Base-by-base conservation (phyloP, 2,329 filamentous ascomycete species). In the Arachnopeziza araneosa region DNA sequence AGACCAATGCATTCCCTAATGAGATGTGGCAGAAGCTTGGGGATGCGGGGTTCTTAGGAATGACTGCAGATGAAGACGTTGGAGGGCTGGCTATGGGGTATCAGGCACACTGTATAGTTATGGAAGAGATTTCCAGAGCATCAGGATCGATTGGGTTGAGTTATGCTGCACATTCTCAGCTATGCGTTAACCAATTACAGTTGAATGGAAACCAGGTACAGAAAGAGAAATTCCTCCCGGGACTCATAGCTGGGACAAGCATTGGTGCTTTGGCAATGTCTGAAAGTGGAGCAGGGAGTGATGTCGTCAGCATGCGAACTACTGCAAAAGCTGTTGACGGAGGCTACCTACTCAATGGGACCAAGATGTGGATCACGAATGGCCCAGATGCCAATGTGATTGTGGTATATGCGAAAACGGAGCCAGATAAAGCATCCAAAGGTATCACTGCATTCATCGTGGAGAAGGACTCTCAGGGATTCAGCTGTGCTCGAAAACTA, bases 301-400 rank as follows among this genome's bases (percentile, higher is more conserved):
- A 99, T 76, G 93, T 99, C 2, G 93, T 99, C 26, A 90, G 89
- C 75, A 98, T 98, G 93, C 91, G 93, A 73, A 96, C 88, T 52
- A 88, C 84, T 2, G 93, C 93, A 0, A 89, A 85, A 72, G 80
- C 84, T 64, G 89, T 91, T 12, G 89, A 95, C 69, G 93, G 92
- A 44, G 93, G 93, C 26, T 97, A 89, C 74, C 64, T 93, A 22
- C 79, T 99, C 58, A 91, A 93, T 70, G 93, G 69, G 1, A 69
- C 69, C 0, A 71, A 99, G 81, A 97, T 98, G 93, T 99, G 93
- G 93, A 99, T 99, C 73, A 99, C 93, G 63, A 99, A 99, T 75
- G 91, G 93, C 4, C 93, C 93, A 0, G 93, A 98, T 72, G 95
- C 95, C n/a, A 84, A 96, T 74, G 81, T 89, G 50, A 87, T 98